These are phyloP conservation scores for Populus hybrid DNA, from an alignment of 441 rosid species.

Conservation along the genomic window DNA sequence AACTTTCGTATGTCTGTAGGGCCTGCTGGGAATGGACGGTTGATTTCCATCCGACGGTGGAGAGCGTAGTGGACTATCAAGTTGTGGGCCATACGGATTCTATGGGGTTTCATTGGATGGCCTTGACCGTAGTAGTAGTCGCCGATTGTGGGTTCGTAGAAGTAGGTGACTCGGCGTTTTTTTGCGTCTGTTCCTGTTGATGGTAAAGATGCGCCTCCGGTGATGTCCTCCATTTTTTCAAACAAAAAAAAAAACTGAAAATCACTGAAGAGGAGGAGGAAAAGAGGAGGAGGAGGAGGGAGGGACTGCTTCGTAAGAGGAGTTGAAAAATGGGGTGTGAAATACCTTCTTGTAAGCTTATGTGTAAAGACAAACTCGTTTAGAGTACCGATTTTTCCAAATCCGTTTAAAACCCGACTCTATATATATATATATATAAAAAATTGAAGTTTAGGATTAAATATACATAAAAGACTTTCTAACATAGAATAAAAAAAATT, in stretches of 20 bases:
- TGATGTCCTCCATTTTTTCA: slow-evolving; percentile 22
- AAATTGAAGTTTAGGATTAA: too few relatives aligned
- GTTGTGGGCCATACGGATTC: slow-evolving; percentile 70
- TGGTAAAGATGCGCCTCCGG: slow-evolving; percentile 51
- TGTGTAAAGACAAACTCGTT: too few relatives aligned
- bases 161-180: slow-evolving; percentile 71
- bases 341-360: not conserved
- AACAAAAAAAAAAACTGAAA: not conserved
- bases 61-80: slow-evolving; percentile 62
- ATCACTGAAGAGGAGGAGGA: not conserved
- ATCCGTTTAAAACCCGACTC: too few relatives aligned
- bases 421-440: too few relatives aligned
- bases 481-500: too few relatives aligned
- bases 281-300: not conserved
- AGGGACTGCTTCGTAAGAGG: not conserved
- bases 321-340: not conserved
- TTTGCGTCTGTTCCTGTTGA: slow-evolving; percentile 60
- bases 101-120: slow-evolving; percentile 76
- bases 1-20: slow-evolving; percentile 58
- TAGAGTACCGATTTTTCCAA: too few relatives aligned
- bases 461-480: too few relatives aligned
- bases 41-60: slow-evolving; percentile 81
- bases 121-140: slow-evolving; percentile 72
- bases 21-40: slow-evolving; percentile 72
- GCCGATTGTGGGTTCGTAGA: slow-evolving; percentile 77